These are phyloP conservation scores for Fusarium torulosum DNA, from an alignment of 2,329 filamentous ascomycete genomes.

Conservation along the genomic window DNA sequence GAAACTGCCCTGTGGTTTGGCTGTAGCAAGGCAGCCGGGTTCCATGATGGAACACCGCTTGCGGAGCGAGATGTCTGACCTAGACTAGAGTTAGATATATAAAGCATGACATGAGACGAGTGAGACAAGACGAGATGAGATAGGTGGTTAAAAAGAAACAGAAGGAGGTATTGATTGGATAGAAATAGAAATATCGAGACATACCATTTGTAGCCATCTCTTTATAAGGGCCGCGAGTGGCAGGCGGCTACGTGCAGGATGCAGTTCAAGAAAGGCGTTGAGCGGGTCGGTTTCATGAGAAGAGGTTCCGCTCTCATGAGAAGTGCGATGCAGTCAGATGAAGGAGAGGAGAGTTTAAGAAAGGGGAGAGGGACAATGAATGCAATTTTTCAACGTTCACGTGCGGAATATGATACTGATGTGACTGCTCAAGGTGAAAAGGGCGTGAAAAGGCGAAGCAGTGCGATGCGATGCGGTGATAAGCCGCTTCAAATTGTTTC, in stretches of 20 bases:
- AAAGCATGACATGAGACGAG: conserved; percentile 17
- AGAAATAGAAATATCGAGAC: neutral
- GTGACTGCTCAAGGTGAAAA: no score
- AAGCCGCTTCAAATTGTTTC: conserved; percentile 37
- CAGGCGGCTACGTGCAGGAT: conserved; percentile 43
- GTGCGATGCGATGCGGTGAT: conserved; percentile 42
- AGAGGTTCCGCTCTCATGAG: neutral
- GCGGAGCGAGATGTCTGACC: conserved; percentile 49
- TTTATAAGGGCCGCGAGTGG: conserved; percentile 40
- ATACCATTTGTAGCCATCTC: conserved; percentile 53
- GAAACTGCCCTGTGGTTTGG: conserved; percentile 52
- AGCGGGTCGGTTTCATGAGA: conserved; percentile 45
- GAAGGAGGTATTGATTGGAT: neutral
- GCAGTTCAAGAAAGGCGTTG: conserved; percentile 39
- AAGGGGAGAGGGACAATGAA: conserved; percentile 15
- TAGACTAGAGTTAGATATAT: conserved; percentile 37
- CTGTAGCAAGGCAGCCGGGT: conserved; percentile 57
- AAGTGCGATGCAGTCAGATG: conserved; percentile 4
- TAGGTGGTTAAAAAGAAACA: neutral
- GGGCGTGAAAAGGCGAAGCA: conserved; percentile 28
- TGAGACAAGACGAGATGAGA: neutral
- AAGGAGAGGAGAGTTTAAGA: conserved; percentile 13
- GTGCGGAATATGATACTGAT: neutral
- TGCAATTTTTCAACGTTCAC: conserved; percentile 6
- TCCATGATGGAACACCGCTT: conserved; percentile 54